Percentiles rank a stretch among this genome's conserved stretches.
These are phyloP conservation scores for Stagonosporopsis cucurbitacearum DNA, from an alignment of 2,329 filamentous ascomycete genomes.

Conservation along the genomic window DNA sequence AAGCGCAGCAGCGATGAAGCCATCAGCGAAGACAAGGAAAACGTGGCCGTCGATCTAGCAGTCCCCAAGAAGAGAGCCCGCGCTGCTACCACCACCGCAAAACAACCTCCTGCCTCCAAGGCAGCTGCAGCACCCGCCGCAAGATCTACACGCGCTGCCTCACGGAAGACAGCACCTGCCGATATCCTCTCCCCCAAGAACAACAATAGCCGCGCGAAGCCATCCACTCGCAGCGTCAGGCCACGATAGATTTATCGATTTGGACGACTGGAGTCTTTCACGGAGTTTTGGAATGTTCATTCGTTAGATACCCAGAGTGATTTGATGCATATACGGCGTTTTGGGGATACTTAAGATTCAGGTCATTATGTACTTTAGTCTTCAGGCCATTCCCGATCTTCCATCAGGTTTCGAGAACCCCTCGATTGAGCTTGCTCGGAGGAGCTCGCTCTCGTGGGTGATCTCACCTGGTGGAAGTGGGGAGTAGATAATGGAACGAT, in stretches of 20 bases:
- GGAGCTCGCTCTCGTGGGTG: conserved; percentile 9
- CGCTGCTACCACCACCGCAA: conserved; percentile 15
- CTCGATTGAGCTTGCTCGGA: conserved; percentile 7
- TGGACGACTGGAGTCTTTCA: conserved; percentile 8
- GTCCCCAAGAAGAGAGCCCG: conserved; percentile 32
- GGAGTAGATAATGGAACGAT: conserved; percentile 3
- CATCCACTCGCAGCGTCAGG: conserved; percentile 26
- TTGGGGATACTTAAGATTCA: neutral
- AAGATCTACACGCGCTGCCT: conserved; percentile 33
- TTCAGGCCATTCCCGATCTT: conserved; percentile 2
- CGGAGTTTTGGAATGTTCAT: conserved; percentile 18
- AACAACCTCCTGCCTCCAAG: conserved; percentile 18
- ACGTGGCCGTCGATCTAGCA: conserved; percentile 25
- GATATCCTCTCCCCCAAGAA: conserved; percentile 37
- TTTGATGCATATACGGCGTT: conserved; percentile 18
- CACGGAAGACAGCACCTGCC: conserved; percentile 27
- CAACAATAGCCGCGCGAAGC: conserved; percentile 26
- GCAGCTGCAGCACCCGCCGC: conserved; percentile 18
- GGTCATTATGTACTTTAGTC: neutral
- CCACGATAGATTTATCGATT: conserved; percentile 29
- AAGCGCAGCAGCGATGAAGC: conserved; percentile 39
- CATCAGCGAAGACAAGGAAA: conserved; percentile 40
- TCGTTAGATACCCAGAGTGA: conserved; percentile 15
- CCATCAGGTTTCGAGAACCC: conserved; percentile 6
- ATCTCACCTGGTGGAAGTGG: conserved; percentile 5